These are phyloP conservation scores for Naganishia sp. DNA, from an alignment of 1,284 basidiomycete species.

Conservation along the genomic window DNA sequence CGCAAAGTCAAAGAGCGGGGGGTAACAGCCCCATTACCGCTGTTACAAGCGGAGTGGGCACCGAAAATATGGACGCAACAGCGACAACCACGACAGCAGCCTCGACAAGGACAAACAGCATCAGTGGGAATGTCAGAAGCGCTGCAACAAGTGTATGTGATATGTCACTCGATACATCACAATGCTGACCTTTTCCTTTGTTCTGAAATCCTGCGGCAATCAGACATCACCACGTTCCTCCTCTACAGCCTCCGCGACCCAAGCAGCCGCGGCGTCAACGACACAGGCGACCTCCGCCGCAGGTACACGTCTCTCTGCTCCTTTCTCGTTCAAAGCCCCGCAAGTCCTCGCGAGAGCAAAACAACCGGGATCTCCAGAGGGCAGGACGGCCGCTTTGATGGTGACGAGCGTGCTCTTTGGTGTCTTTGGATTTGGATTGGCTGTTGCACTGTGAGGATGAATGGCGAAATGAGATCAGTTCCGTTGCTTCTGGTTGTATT, in stretches of 20 bases:
- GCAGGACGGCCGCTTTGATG: slow-evolving; percentile 15
- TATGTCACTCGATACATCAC: neutral
- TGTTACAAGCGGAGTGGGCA: neutral
- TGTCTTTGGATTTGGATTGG: slow-evolving; percentile 27
- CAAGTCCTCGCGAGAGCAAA: slow-evolving; percentile 1
- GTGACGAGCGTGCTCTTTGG: slow-evolving; percentile 21
- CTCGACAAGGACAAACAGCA: no score
- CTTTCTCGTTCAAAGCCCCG: slow-evolving; percentile 16
- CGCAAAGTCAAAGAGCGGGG: neutral
- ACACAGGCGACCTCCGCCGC: slow-evolving; percentile 13
- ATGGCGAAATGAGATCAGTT: neutral
- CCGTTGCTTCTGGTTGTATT: slow-evolving; percentile 10
- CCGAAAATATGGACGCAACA: no score
- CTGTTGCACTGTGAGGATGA: neutral
- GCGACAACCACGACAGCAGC: no score
- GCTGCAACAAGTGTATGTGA: neutral
- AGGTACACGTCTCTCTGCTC: slow-evolving; percentile 3
- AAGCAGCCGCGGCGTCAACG: neutral
- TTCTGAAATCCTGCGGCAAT: neutral
- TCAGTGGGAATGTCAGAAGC: no score
- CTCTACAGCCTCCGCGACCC: neutral
- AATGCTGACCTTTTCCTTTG: no score
- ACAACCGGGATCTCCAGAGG: slow-evolving; percentile 15
- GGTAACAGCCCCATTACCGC: neutral
- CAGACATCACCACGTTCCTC: neutral